These are phyloP conservation scores for Bjerkandera adusta DNA, from an alignment of 1,284 basidiomycete genomes.

Conservation along the genomic window DNA sequence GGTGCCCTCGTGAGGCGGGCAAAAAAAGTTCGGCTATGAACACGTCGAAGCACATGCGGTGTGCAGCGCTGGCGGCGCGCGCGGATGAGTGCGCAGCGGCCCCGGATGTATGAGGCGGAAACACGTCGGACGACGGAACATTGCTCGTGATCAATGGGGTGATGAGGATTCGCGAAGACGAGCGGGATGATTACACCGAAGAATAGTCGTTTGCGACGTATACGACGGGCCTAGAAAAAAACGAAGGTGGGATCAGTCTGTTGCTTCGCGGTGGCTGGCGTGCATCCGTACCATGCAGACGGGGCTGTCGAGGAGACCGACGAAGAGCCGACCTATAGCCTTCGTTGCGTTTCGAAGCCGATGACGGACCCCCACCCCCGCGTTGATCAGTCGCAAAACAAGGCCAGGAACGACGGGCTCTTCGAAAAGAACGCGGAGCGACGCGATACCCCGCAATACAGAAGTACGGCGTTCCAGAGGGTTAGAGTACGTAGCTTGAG, in stretches of 20 bases:
- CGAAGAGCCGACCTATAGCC: slow-evolving; percentile 16
- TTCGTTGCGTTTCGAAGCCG: neutral
- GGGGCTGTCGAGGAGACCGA: slow-evolving; percentile 8
- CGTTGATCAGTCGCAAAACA: neutral
- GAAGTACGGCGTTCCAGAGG: neutral
- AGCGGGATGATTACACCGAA: slow-evolving; percentile 21
- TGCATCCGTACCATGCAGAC: neutral
- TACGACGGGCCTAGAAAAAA: too few species aligned
- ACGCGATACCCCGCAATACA: neutral
- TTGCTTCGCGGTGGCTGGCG: neutral
- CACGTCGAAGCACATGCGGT: slow-evolving; percentile 8
- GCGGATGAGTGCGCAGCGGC: neutral
- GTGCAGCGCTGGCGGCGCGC: slow-evolving; percentile 1
- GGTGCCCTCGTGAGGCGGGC: slow-evolving; percentile 12
- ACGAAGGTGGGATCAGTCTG: neutral
- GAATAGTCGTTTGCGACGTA: slow-evolving; percentile 18
- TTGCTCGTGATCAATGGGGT: slow-evolving; percentile 25
- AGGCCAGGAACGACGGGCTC: neutral
- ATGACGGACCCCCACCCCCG: neutral
- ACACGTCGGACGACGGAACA: slow-evolving; percentile 23
- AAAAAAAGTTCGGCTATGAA: slow-evolving; percentile 4
- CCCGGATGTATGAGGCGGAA: slow-evolving; percentile 19
- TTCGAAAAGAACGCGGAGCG: slow-evolving; percentile 4
- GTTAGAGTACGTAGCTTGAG: neutral
- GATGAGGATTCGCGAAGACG: slow-evolving; percentile 2